Percentiles rank a stretch among this genome's conserved stretches.
Evolutionary conservation across 345 rosid genomes (phyloP).

Genomic region (Eucalyptus sp.): DNA sequence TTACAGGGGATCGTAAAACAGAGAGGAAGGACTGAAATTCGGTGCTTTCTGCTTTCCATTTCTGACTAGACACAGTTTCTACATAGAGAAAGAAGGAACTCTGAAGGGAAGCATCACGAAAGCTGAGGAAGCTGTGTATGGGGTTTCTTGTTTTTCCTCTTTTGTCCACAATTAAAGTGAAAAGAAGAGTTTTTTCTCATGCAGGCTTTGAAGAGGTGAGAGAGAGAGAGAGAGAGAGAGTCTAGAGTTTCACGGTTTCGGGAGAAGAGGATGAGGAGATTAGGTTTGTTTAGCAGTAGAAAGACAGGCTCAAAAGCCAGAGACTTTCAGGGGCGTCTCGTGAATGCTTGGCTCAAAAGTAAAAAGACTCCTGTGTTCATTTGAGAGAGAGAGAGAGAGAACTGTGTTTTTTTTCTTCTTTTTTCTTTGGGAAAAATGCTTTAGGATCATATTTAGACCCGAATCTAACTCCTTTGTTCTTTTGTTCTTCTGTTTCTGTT

Average conservation of each 20-base stretch:
- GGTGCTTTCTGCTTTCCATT: conserved; percentile 17
- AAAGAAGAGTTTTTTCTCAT: background rate
- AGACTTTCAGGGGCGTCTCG: conserved; percentile 68
- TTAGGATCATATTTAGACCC: background rate
- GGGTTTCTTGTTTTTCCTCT: background rate
- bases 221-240: background rate
- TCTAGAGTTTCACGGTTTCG: conserved; percentile 12
- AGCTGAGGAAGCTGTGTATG: background rate
- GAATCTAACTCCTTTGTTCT: background rate
- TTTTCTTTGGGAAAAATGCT: background rate
- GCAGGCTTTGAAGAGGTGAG: background rate
- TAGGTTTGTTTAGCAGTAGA: conserved; percentile 30
- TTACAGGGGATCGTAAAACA: background rate
- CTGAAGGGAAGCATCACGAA: background rate
- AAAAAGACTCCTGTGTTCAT: background rate
- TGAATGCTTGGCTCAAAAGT: conserved; percentile 66
- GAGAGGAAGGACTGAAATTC: background rate
- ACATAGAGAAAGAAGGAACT: background rate
- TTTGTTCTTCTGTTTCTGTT: background rate
- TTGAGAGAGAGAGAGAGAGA: background rate
- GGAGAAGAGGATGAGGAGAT: conserved; percentile 13
- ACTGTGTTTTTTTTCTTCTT: too few relatives aligned
- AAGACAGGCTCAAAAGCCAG: conserved; percentile 51
- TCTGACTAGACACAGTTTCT: background rate
- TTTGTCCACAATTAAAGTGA: background rate